phyloP scores from a whole-genome alignment of 306 rosid species.

The Purshia tridentata region DNA sequence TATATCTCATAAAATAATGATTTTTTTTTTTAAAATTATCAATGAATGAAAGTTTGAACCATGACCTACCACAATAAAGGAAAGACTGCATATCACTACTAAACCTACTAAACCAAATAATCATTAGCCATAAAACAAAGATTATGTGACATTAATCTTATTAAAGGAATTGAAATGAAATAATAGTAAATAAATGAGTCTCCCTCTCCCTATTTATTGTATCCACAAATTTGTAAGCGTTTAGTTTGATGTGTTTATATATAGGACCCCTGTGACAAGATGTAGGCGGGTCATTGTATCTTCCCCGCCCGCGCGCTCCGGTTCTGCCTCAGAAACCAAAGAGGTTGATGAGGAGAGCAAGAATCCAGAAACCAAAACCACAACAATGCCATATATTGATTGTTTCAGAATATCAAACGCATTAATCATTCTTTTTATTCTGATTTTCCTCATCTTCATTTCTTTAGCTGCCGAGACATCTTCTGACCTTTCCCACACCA shows the following conservation, averaged over 20 bases:
- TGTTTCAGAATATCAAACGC: conserved; percentile 24
- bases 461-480: neutral
- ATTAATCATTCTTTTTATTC: conserved; percentile 6
- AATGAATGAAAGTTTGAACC: no score
- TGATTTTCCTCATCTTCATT: conserved; percentile 12
- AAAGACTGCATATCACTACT: no score
- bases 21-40: no score
- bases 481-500: neutral
- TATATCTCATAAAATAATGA: no score
- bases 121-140: no score
- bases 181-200: neutral
- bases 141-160: no score
- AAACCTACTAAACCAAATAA: no score
- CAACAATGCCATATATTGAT: conserved; percentile 29
- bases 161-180: neutral
- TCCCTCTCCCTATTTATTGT: neutral
- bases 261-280: neutral
- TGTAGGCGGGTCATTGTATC: conserved; percentile 2
- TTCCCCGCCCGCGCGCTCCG: conserved; percentile 7
- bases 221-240: neutral
- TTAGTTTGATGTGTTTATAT: neutral
- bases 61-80: no score
- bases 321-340: conserved; percentile 17
- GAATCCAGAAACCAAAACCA: conserved; percentile 17
- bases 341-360: conserved; percentile 17